Evolutionary conservation across 345 rosid genomes (phyloP).

Genomic region (Acer negundo): DNA sequence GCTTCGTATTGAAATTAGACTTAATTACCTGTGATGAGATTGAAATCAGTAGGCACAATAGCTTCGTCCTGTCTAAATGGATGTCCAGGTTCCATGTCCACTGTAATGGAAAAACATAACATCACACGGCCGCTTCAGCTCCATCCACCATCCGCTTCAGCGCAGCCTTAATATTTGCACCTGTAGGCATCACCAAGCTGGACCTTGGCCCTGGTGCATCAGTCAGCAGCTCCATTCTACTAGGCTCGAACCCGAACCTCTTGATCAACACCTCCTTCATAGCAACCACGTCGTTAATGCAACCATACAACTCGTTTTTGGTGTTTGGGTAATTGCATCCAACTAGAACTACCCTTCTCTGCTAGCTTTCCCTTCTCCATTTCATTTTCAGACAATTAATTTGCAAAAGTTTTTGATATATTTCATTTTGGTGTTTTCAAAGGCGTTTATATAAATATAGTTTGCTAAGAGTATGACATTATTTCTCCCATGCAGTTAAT

Average conservation of each 20-base stretch:
- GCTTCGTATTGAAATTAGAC: conserved; percentile 31
- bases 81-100: no score
- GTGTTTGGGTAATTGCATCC: conserved; percentile 39
- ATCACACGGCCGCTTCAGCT: no score
- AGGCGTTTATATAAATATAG: background rate
- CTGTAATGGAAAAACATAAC: no score
- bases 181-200: no score
- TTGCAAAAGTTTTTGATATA: no score
- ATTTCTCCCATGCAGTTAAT: background rate
- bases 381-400: no score
- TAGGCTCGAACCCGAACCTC: conserved; percentile 51
- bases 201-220: conserved; percentile 37
- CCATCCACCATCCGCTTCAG: no score
- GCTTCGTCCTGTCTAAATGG: no score
- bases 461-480: background rate
- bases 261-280: conserved; percentile 53
- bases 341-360: conserved; percentile 57
- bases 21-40: no score
- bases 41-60: no score
- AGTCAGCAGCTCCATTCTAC: conserved; percentile 48
- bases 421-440: no score
- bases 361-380: conserved; percentile 47
- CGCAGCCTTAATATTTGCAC: no score
- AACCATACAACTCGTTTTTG: conserved; percentile 22
- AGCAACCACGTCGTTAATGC: conserved; percentile 68